Evolutionary conservation across 2,329 filamentous ascomycete genomes (phyloP), one percentile per base, ranked within the genome.

Genomic region (Aureobasidium mangrovei): DNA sequence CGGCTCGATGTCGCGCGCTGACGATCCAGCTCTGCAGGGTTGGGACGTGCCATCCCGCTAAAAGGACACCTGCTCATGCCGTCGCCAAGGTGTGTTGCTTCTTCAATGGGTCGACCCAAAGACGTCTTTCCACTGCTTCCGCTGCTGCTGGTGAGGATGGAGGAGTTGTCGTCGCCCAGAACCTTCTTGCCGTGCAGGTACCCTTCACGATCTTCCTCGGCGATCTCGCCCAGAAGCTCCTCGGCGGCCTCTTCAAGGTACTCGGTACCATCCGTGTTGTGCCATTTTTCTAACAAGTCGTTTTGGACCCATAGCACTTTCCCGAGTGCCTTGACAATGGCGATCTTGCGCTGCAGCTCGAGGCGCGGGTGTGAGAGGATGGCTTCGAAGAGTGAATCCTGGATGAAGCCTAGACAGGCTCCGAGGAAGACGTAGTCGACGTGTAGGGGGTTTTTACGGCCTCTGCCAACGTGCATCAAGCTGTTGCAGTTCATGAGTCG

Each of bases 231-330:
- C 3, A 43, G 12, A 24, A 44, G n/a, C 6, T 24, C n/a, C 18
- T 48, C 44, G 10, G 38, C 43, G 42, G 47, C 44, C 12, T 49
- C 28, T 35, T 48, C 27, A 2, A 7, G 4, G 10, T 44, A 51
- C 10, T 55, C 54, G n/a, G 31, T 10, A 12, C 54, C 54, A n/a
- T 55, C 54, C 27, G 45, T 42, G 8, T 39, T 43, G 40, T 89
- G 86, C 84, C 86, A 91, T 67, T 85, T 86, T n/a, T 86, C 85
- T 67, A 91, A 87, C 31, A 91, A 75, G 67, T 91, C 87, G 65
- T 91, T 91, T 69, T 91, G 88, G 60, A 91, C 90, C 86, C 87
- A 91, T 60, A 91, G 84, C 28, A 91, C 83, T 68, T 93, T 91
- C 58, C 82, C 82, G 26, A 91, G 74, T 0, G 88, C 87, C 65